A percentile compares a stretch with the other conserved stretches of the same genome.
These are phyloP conservation scores for Boletus sp. DNA, from an alignment of 768 basidiomycete genomes.

Conservation along the genomic window DNA sequence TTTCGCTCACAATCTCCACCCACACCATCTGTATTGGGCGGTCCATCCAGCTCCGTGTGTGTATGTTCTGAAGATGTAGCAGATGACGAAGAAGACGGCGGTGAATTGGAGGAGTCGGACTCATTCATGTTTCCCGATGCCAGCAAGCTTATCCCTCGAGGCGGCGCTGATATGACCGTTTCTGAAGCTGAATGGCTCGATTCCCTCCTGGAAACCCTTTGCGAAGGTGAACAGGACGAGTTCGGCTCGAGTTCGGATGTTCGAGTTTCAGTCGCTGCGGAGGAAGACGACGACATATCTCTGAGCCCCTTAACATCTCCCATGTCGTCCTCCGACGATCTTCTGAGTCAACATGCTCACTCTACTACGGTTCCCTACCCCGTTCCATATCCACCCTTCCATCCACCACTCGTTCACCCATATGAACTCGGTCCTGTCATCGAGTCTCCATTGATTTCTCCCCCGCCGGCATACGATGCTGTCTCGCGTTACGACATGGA, in stretches of 20 bases:
- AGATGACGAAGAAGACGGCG: slow-evolving; percentile 51
- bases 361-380: slow-evolving; percentile 54
- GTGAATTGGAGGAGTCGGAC: slow-evolving; percentile 45
- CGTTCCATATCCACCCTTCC: slow-evolving; percentile 64
- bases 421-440: slow-evolving; percentile 45
- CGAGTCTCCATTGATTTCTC: slow-evolving; percentile 43
- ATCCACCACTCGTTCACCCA: slow-evolving; percentile 52
- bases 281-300: slow-evolving; percentile 56
- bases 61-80: slow-evolving; percentile 37
- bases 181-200: slow-evolving; percentile 83
- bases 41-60: slow-evolving; percentile 24
- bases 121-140: slow-evolving; percentile 82
- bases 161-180: slow-evolving; percentile 34
- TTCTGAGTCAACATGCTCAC: slow-evolving; percentile 50
- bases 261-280: slow-evolving; percentile 46
- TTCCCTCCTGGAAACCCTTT: slow-evolving; percentile 70
- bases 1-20: slow-evolving; percentile 48
- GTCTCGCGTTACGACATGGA: slow-evolving; percentile 61
- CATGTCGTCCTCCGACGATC: slow-evolving; percentile 76
- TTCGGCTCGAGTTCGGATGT: slow-evolving; percentile 43
- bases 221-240: slow-evolving; percentile 69
- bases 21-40: slow-evolving; percentile 27
- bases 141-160: slow-evolving; percentile 46
- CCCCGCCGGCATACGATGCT: slow-evolving; percentile 42
- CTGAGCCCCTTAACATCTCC: slow-evolving; percentile 66